A percentile compares a stretch with the other conserved stretches of the same genome.
Conservation (phyloP, 805 yeast species). For the Starmerella floris region DNA sequence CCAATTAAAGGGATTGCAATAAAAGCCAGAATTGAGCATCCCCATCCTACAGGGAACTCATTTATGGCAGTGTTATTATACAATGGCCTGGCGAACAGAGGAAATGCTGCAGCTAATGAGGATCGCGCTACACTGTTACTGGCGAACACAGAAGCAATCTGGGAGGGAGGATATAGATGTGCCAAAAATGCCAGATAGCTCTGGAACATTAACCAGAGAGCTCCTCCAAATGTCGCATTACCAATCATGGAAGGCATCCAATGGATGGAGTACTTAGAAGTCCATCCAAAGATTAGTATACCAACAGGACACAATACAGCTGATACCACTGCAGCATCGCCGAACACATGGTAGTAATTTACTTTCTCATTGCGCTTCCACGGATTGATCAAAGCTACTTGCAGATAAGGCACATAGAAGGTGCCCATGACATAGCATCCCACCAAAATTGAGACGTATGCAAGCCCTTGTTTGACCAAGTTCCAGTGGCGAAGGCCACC, state of each 20-base stretch:
- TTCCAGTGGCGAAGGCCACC: conserved; percentile 35
- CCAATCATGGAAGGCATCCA: conserved; percentile 43
- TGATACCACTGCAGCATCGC: conserved; percentile 30
- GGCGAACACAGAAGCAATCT: conserved; percentile 47
- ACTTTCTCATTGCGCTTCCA: not conserved
- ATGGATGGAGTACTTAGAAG: conserved; percentile 36
- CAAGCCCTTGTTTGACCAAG: conserved; percentile 34
- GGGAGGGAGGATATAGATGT: conserved; percentile 35
- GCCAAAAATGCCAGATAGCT: conserved; percentile 39
- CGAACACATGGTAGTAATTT: conserved; percentile 14
- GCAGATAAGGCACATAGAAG: conserved; percentile 8
- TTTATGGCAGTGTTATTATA: conserved; percentile 31
- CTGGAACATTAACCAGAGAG: conserved; percentile 40
- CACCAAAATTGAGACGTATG: conserved; percentile 36
- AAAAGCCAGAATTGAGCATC: conserved; percentile 37
- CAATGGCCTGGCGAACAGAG: conserved; percentile 49
- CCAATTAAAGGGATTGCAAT: conserved; percentile 37
- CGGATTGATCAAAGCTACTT: conserved; percentile 2
- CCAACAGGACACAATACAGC: conserved; percentile 37
- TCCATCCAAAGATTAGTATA: conserved; percentile 47
- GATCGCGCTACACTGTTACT: conserved; percentile 42
- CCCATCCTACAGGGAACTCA: conserved; percentile 49
- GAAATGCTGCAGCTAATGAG: conserved; percentile 44
- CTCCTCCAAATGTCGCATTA: conserved; percentile 30
- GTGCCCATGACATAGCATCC: conserved; percentile 34